A percentile compares a stretch with the other conserved stretches of the same genome.
These are phyloP conservation scores for Nothophytophthora sp. DNA, from an alignment of 352 stramenopile genomes.

Conservation along the genomic window DNA sequence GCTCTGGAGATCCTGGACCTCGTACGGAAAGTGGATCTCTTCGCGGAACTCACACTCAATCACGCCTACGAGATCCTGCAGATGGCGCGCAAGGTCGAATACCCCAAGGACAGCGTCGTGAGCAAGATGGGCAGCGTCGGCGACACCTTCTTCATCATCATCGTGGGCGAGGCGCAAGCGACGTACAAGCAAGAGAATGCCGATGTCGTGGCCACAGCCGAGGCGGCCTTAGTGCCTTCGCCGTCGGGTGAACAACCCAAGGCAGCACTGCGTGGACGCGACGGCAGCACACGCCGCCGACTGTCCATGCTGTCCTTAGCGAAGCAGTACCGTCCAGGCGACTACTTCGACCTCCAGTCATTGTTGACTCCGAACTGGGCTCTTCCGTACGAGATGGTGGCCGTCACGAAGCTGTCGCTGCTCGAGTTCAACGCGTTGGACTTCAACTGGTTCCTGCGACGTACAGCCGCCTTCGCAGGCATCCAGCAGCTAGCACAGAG, in stretches of 20 bases:
- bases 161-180: constrained; percentile 68
- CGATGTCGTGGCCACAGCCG: not conserved
- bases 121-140: constrained; percentile 49
- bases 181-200: constrained; percentile 41
- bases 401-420: constrained; percentile 65
- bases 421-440: constrained; percentile 81
- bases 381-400: constrained; percentile 67
- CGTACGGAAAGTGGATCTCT: constrained; percentile 84
- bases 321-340: constrained; percentile 82
- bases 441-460: constrained; percentile 86
- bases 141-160: constrained; percentile 84
- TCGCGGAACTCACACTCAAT: constrained; percentile 78
- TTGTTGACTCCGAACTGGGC: constrained; percentile 70
- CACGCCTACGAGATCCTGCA: constrained; percentile 89
- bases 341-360: constrained; percentile 90
- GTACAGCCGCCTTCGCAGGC: constrained; percentile 64
- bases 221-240: constrained; percentile 7
- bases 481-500: constrained; percentile 78
- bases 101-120: constrained; percentile 54
- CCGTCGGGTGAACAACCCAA: constrained; percentile 15
- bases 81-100: constrained; percentile 74
- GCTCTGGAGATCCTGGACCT: constrained; percentile 86
- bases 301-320: constrained; percentile 61
- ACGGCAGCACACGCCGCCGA: constrained; percentile 40
- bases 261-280: constrained; percentile 19